Percentiles rank a stretch among this genome's conserved stretches.
phyloP scores from a whole-genome alignment of 306 rosid species.

The Vigna nakashimae region DNA sequence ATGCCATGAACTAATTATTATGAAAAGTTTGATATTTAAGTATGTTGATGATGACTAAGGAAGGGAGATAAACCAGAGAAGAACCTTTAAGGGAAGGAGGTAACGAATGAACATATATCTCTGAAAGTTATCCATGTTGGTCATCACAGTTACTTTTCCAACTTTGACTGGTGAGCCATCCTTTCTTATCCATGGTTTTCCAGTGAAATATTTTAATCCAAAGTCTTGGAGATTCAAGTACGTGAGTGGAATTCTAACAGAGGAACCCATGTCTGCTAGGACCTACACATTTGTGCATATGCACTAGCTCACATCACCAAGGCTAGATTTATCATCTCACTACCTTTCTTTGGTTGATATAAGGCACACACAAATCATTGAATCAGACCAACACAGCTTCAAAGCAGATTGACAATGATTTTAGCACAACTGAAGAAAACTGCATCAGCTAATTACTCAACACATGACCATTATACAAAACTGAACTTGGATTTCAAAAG shows the following conservation, averaged over 20 bases:
- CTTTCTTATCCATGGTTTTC: slow-evolving; percentile 71
- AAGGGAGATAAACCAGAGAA: background rate
- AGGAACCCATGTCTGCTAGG: slow-evolving; percentile 56
- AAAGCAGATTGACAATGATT: no score
- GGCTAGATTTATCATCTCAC: no score
- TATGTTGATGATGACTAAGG: background rate
- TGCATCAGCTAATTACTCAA: no score
- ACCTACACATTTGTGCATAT: no score
- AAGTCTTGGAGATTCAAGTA: slow-evolving; percentile 57
- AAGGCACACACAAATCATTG: no score
- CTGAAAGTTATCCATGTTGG: slow-evolving; percentile 66
- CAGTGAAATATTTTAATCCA: slow-evolving; percentile 55
- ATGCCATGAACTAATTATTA: background rate
- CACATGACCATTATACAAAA: no score
- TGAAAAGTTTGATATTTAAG: no score
- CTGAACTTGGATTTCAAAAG: no score
- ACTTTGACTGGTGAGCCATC: slow-evolving; percentile 73
- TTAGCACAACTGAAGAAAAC: no score
- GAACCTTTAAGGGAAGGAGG: slow-evolving; percentile 69
- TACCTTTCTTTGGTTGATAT: no score
- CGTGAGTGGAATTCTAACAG: slow-evolving; percentile 51
- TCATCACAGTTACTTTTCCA: slow-evolving; percentile 48
- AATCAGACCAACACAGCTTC: no score
- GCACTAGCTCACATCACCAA: no score
- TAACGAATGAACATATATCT: slow-evolving; percentile 79